Base-by-base conservation (phyloP, 1,284 basidiomycete species). In the Moesziomyces sp. region DNA sequence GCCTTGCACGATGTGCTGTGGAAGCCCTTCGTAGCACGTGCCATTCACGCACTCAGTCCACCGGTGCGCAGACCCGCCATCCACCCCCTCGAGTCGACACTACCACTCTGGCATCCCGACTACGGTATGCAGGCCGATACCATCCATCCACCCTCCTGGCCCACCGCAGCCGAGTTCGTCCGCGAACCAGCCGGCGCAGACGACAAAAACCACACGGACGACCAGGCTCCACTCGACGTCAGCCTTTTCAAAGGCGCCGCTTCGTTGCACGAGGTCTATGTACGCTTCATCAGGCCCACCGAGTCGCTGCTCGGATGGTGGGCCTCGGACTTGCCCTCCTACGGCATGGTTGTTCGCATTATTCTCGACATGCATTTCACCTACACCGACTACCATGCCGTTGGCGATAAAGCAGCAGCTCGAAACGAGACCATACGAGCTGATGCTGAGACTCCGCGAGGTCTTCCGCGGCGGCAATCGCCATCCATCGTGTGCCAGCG, bases 281-380 rank as follows among this genome's bases (percentile, higher is more conserved):
- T 28, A 28, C 33, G 38, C 11, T 76, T 76, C 52, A 16, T 76
- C 21, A 59, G 60, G 6, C 30, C 33, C 18, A 47, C 35, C 23
- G 64, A 72, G 30, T 45, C 71, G 7, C 52, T 74, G 14, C 55
- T 76, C 14, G 74, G 74, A 33, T 76, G 70, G 66, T 76, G 74
- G 74, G 69, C 66, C 16, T 64, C 69, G 0, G 66, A 76, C 43
- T 57, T 73, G 19, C 70, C 70, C 23, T 68, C 59, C 55, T 70
- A 61, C 23, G 74, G 74, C 35, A 73, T 70, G 61, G 60, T 60
- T 24, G 45, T 76, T 1, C 60, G 74, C 18, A 50, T 76, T 38
- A 46, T 71, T 6, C 52, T 76, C 26, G 68, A 73, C 52, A 19
- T 65, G 21, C 42, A 57, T 7, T 63, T 51, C 51, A 40, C 44